phyloP scores from a whole-genome alignment of 2,329 filamentous ascomycete genomes.

The Fusarium sp. region DNA sequence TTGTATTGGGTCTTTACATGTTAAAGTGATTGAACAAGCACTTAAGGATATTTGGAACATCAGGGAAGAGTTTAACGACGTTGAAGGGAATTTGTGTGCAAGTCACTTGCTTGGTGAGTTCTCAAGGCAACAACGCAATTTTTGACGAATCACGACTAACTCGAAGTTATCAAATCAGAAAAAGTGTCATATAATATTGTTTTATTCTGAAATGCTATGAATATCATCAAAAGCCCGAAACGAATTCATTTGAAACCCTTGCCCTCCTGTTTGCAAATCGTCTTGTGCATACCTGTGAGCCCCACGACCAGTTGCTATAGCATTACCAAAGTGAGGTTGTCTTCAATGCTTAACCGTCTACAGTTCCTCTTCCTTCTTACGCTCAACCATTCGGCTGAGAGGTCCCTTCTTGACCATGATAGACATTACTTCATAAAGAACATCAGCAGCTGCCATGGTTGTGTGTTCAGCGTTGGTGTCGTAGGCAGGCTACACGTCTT shows the following conservation, averaged over 20 bases:
- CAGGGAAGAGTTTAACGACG: conserved; percentile 34
- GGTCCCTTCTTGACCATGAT: conserved; percentile 86
- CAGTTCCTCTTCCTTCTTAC: conserved; percentile 20
- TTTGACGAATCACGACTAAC: too few relatives aligned
- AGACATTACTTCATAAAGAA: conserved; percentile 82
- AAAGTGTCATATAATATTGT: conserved; percentile 48
- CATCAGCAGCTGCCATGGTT: conserved; percentile 79
- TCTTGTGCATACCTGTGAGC: too few relatives aligned
- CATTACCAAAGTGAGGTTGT: too few relatives aligned
- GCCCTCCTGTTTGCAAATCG: too few relatives aligned
- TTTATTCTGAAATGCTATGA: conserved; percentile 23
- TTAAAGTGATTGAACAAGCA: conserved; percentile 43
- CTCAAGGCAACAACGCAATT: too few relatives aligned
- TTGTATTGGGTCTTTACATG: conserved; percentile 46
- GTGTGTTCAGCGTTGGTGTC: conserved; percentile 79
- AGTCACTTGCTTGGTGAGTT: conserved; percentile 42
- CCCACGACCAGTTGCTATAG: too few relatives aligned
- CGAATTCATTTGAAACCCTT: accelerated
- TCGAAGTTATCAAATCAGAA: too few relatives aligned
- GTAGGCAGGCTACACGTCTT: conserved; percentile 67
- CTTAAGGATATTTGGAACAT: conserved; percentile 47
- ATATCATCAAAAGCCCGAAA: accelerated
- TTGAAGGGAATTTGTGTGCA: conserved; percentile 38
- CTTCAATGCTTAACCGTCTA: too few relatives aligned
- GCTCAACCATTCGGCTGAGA: conserved; percentile 62